Percentiles rank a stretch among this genome's conserved stretches.
These are phyloP conservation scores for Yamadazyma membranifaciens DNA, from an alignment of 1,139 yeast genomes.

Conservation along the genomic window DNA sequence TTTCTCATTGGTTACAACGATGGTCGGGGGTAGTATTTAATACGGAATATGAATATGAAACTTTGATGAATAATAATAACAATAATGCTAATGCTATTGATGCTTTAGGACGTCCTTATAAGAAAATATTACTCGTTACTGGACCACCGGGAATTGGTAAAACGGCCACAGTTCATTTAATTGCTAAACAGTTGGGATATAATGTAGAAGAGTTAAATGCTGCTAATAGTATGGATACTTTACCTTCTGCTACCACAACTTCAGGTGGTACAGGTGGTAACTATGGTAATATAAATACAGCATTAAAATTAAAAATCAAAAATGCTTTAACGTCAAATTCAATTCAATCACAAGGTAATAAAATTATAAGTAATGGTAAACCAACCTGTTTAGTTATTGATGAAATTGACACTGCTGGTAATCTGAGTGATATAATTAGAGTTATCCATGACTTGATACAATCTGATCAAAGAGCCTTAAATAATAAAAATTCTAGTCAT, in stretches of 20 bases:
- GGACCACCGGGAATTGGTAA: constrained; percentile 98
- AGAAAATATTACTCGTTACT: constrained; percentile 67
- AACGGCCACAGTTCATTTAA: constrained; percentile 82
- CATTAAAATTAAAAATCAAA: constrained; percentile 50
- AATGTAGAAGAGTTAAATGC: constrained; percentile 86
- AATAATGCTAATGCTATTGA: constrained; percentile 50
- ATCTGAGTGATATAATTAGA: constrained; percentile 68
- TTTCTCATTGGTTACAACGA: constrained; percentile 75
- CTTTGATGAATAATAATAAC: constrained; percentile 7
- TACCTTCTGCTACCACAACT: constrained; percentile 19
- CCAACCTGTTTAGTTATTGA: constrained; percentile 86
- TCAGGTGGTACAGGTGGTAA: constrained; percentile 11
- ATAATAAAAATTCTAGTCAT: constrained; percentile 13
- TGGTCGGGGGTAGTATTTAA: constrained; percentile 76
- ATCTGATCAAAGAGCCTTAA: constrained; percentile 55
- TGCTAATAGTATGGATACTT: constrained; percentile 58
- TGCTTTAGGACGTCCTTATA: constrained; percentile 66
- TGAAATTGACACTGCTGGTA: constrained; percentile 89
- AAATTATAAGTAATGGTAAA: constrained; percentile 33
- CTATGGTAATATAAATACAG: constrained; percentile 23
- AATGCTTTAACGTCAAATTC: constrained; percentile 70
- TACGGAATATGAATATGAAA: constrained; percentile 23
- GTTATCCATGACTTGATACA: constrained; percentile 60
- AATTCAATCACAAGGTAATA: constrained; percentile 33
- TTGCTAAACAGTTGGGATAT: constrained; percentile 82